Base-by-base conservation (phyloP, 768 basidiomycete genomes). In the Pleurotus tuoliensis region DNA sequence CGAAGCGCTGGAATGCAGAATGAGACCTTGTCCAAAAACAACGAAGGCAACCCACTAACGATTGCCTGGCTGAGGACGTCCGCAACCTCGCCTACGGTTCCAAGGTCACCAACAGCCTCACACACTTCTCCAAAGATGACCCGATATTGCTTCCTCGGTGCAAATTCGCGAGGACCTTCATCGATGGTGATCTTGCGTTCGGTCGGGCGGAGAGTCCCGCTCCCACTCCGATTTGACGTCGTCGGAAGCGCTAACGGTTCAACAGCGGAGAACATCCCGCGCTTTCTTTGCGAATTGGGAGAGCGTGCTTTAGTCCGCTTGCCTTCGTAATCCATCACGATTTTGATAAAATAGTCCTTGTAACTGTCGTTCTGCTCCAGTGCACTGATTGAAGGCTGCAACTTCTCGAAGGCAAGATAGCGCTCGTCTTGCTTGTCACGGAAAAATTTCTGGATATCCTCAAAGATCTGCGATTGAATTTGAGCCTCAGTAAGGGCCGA, bases 381-480 rank as follows among this genome's bases (percentile, higher is more conserved):
- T 34, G 11, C 30, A 9, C 30, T 34, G 30, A 34, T 3, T 8
- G 9, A 34, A 34, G 30, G 30, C 2, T 34, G 30, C 30, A 34
- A 2, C 30, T 34, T 1, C 30, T 34, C 9, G 9, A 34, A 34
- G 30, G 30, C 30, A 11, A 34, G 9, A 34, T 34, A 34, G 9
- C 30, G 9, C 11, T 9, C 30, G 9, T 34, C 30, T 11, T 34
- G 30, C 3, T 9, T 34, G 30, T 11, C 8, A 34, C 30, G 2
- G 22, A 47, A 18, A 22, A 16, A 27, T 1, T 27, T 47, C 11
- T 47, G 13, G 47, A 62, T 40, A 12, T 52, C 47, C 1, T 51
- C 11, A 18, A 59, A 59, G 37, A 66, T 58, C n/a, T 15, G 22
- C 0, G 56, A n/a, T 41, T 65, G 63, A 39, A 61, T 59, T 39